Evolutionary conservation across 257 asterid species (phyloP), one percentile per base, ranked within the genome.

Genomic region (Lantana camara): DNA sequence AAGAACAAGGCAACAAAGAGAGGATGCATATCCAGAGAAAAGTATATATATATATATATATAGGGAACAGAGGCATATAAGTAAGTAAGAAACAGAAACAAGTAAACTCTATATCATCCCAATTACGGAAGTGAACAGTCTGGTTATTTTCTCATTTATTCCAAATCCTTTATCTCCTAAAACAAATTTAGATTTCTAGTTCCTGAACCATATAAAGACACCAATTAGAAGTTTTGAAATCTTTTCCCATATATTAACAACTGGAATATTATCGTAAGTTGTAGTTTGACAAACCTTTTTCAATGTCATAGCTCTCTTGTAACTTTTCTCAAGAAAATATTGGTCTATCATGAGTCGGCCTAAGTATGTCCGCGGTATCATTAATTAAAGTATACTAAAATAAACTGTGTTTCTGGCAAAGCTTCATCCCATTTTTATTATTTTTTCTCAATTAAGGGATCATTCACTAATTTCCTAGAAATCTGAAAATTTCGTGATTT

Each of bases 181-280:
- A 40, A 5, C 32, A 13, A 44, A 32, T 13, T 32, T 20, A 13
- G 27, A 7, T 47, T 11, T 12, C 35, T 37, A 38, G 32, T 37
- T 35, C 19, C 20, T 10, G 15, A 48, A 48, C 19, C n/a, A 67
- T 34, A 32, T 67, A 9, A 68, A 48, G 35, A 59, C 30, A 37
- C 34, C 45, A 59, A 19, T 44, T 27, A 13, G 14, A 60, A 20
- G 12, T 64, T 20, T 37, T 37, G 40, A 64, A 38, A 51, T 37
- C 22, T 4, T 22, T 22, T 37, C 52, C 34, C 20, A 12, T 53
- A 53, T 29, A 32, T 53, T 52, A 51, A 32, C 27, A 46, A 57
- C 58, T 53, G 21, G 34, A 62, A 22, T 30, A 51, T 24, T 60
- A 38, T 58, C 10, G 4, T 17, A 8, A 49, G 6, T 38, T 22